phyloP scores from a whole-genome alignment of 2,329 filamentous ascomycete genomes.

The Apiospora rasikravindrae region DNA sequence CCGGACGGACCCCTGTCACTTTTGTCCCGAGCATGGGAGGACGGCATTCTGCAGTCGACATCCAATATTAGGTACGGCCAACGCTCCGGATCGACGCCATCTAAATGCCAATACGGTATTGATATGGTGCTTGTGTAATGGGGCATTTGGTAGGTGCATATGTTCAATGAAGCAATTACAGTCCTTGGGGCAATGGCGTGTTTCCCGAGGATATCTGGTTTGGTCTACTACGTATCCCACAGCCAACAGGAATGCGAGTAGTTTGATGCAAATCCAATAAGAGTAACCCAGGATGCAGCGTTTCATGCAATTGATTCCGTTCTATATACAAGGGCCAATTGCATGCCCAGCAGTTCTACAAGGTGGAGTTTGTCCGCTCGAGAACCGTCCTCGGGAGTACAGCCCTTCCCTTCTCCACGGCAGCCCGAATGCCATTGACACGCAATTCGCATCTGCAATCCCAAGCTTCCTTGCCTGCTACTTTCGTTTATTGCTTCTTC shows the following conservation, averaged over 20 bases:
- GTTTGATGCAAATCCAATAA: background rate
- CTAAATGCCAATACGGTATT: background rate
- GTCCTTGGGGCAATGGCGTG: background rate
- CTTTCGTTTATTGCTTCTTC: slow-evolving; percentile 24
- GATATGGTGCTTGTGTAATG: background rate
- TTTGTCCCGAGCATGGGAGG: background rate
- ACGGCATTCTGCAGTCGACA: background rate
- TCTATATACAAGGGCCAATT: slow-evolving; percentile 19
- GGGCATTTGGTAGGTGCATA: background rate
- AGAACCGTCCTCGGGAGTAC: background rate
- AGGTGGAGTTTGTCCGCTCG: background rate
- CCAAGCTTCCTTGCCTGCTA: background rate
- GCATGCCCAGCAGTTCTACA: slow-evolving; percentile 12
- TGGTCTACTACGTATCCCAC: background rate
- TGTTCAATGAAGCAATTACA: background rate
- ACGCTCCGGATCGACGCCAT: background rate
- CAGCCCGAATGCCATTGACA: background rate
- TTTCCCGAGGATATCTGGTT: background rate
- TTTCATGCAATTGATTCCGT: slow-evolving; percentile 18
- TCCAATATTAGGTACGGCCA: background rate
- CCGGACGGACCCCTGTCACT: slow-evolving; percentile 7
- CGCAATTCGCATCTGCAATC: background rate
- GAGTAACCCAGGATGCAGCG: background rate
- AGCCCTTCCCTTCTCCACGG: background rate
- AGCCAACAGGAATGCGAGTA: background rate